These are phyloP conservation scores for Cajanus cajan DNA, from an alignment of 306 rosid species.

Conservation along the genomic window DNA sequence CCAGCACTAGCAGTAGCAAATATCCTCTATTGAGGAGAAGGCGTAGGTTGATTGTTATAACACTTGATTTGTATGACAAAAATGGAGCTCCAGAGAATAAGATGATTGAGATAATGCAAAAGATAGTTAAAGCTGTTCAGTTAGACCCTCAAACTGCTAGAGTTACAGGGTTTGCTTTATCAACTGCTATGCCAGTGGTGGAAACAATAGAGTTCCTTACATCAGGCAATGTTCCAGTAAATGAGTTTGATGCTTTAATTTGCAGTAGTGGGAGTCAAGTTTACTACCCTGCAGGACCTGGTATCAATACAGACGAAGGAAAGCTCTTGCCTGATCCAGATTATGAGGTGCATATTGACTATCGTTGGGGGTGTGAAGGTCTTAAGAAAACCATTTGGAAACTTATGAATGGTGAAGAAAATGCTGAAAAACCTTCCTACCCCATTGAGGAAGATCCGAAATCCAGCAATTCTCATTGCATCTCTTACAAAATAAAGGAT, in stretches of 20 bases:
- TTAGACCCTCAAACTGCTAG: slow-evolving; percentile 36
- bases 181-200: slow-evolving; percentile 38
- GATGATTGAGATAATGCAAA: slow-evolving; percentile 24
- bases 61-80: slow-evolving; percentile 27
- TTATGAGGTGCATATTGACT: slow-evolving; percentile 32
- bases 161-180: slow-evolving; percentile 34
- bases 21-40: slow-evolving; percentile 32
- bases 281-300: slow-evolving; percentile 41
- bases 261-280: slow-evolving; percentile 44
- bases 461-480: slow-evolving; percentile 38
- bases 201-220: slow-evolving; percentile 26
- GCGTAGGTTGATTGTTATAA: slow-evolving; percentile 35
- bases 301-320: slow-evolving; percentile 26
- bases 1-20: too few relatives aligned
- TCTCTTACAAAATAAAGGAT: slow-evolving; percentile 35
- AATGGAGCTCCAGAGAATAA: slow-evolving; percentile 30
- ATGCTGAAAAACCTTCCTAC: slow-evolving; percentile 1
- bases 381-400: slow-evolving; percentile 36
- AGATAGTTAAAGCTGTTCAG: slow-evolving; percentile 33
- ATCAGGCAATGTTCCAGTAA: slow-evolving; percentile 27
- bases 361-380: slow-evolving; percentile 38
- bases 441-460: slow-evolving; percentile 32
- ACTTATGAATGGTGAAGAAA: slow-evolving; percentile 28
- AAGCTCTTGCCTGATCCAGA: slow-evolving; percentile 33
- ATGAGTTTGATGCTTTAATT: slow-evolving; percentile 38